A percentile compares a stretch with the other conserved stretches of the same genome.
Evolutionary conservation across 768 basidiomycete species (phyloP).

Genomic region (Suillus weaverae): DNA sequence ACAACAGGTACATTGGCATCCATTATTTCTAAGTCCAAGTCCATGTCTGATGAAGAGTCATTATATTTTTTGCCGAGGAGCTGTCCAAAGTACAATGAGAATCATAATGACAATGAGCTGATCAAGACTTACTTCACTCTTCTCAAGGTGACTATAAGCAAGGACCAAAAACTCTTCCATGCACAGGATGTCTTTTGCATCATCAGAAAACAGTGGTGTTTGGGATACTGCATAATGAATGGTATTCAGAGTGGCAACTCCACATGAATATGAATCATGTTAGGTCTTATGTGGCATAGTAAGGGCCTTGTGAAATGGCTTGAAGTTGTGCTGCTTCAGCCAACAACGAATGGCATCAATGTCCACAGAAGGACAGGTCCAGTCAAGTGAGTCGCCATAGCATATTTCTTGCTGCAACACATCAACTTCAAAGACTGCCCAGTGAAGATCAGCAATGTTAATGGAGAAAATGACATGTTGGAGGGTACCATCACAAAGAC

Average conservation of each 20-base stretch:
- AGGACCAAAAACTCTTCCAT: slow-evolving; percentile 3
- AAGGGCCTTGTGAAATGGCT: too few relatives aligned
- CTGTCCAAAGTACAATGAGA: too few relatives aligned
- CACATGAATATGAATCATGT: not conserved
- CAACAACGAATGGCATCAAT: not conserved
- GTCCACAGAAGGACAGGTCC: not conserved
- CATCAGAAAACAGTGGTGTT: not conserved
- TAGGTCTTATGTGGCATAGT: too few relatives aligned
- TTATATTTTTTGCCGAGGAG: too few relatives aligned
- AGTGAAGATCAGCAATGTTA: not conserved
- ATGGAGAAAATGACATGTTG: not conserved
- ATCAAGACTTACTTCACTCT: too few relatives aligned
- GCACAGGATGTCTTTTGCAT: not conserved
- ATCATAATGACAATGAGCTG: too few relatives aligned
- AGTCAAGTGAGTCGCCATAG: not conserved
- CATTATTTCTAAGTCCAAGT: not conserved
- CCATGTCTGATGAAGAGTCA: too few relatives aligned
- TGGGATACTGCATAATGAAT: not conserved
- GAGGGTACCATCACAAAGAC: not conserved
- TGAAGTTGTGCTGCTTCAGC: too few relatives aligned
- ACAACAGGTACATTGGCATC: not conserved
- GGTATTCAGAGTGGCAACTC: not conserved
- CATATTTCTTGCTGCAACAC: not conserved
- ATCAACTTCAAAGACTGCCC: not conserved
- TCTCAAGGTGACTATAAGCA: not conserved